Evolutionary conservation across 1,284 basidiomycete species (phyloP).

Genomic region (Vanrija sp.): DNA sequence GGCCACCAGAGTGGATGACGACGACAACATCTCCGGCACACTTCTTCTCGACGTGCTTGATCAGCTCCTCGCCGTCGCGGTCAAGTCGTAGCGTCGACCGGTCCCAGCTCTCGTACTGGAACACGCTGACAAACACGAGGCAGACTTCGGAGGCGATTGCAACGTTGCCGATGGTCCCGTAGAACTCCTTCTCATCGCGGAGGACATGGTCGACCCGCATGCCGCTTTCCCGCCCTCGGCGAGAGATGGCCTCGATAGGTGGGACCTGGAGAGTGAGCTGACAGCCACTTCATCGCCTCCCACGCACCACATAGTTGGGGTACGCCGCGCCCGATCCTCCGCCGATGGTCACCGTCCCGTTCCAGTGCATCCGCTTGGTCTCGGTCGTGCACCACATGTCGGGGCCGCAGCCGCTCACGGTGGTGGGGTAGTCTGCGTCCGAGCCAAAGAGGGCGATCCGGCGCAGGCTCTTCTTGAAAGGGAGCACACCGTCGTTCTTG

Average conservation of each 20-base stretch:
- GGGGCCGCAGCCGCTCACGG: conserved; percentile 37
- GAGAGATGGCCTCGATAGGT: conserved; percentile 43
- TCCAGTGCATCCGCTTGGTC: conserved; percentile 37
- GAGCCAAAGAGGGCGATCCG: conserved; percentile 43
- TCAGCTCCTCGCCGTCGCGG: conserved; percentile 59
- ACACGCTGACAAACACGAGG: conserved; percentile 50
- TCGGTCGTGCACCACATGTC: conserved; percentile 40
- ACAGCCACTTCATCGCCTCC: background rate
- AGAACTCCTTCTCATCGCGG: conserved; percentile 34
- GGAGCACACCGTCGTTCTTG: conserved; percentile 35
- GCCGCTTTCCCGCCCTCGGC: conserved; percentile 27
- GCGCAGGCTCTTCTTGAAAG: conserved; percentile 22
- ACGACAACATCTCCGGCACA: conserved; percentile 73
- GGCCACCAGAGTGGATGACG: conserved; percentile 62
- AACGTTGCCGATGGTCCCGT: conserved; percentile 24
- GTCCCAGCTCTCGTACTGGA: conserved; percentile 48
- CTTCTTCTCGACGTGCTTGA: conserved; percentile 59
- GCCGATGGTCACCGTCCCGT: conserved; percentile 45
- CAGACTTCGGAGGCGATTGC: conserved; percentile 47
- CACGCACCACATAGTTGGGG: conserved; percentile 41
- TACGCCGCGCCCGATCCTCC: conserved; percentile 44
- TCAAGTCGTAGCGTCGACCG: conserved; percentile 43
- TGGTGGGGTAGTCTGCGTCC: conserved; percentile 41
- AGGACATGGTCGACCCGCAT: conserved; percentile 42
- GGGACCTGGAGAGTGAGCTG: conserved; percentile 23